Evolutionary conservation across 1,284 basidiomycete species (phyloP).

Genomic region (Puccinia coronata): DNA sequence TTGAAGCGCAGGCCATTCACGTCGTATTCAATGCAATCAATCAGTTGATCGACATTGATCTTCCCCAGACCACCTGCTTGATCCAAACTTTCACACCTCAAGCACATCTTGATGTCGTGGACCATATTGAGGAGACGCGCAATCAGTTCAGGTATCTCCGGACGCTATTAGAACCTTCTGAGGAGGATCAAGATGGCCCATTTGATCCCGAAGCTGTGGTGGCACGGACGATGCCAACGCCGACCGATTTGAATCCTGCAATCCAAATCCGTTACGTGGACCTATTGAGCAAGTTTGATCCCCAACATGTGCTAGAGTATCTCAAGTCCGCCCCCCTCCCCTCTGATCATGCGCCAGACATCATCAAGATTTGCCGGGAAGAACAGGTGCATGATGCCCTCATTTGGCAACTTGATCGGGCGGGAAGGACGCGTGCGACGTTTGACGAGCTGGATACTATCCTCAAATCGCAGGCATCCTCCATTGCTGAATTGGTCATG

Average conservation of each 20-base stretch:
- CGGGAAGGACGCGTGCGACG: conserved; percentile 68
- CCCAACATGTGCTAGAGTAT: conserved; percentile 68
- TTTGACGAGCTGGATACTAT: conserved; percentile 69
- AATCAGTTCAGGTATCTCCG: conserved; percentile 76
- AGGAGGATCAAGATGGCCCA: conserved; percentile 45
- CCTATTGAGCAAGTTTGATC: conserved; percentile 72
- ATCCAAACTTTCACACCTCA: conserved; percentile 31
- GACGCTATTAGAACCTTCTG: conserved; percentile 68
- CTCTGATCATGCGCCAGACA: conserved; percentile 67
- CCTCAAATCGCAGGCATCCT: conserved; percentile 62
- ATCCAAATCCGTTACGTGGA: conserved; percentile 70
- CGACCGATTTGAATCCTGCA: conserved; percentile 61
- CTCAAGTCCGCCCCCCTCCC: conserved; percentile 67
- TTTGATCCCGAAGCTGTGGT: conserved; percentile 55
- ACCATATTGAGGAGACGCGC: background rate
- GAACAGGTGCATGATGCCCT: conserved; percentile 72
- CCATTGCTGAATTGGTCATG: conserved; percentile 60
- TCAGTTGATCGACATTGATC: conserved; percentile 39
- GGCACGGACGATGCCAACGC: background rate
- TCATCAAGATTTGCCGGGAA: conserved; percentile 69
- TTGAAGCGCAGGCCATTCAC: conserved; percentile 61
- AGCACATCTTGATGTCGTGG: conserved; percentile 30
- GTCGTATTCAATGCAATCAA: conserved; percentile 31
- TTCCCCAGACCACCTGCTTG: conserved; percentile 12
- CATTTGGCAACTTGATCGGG: conserved; percentile 76